These are phyloP conservation scores for Pachysandra terminalis DNA, from an alignment of 164 flowering plant species.

Conservation along the genomic window DNA sequence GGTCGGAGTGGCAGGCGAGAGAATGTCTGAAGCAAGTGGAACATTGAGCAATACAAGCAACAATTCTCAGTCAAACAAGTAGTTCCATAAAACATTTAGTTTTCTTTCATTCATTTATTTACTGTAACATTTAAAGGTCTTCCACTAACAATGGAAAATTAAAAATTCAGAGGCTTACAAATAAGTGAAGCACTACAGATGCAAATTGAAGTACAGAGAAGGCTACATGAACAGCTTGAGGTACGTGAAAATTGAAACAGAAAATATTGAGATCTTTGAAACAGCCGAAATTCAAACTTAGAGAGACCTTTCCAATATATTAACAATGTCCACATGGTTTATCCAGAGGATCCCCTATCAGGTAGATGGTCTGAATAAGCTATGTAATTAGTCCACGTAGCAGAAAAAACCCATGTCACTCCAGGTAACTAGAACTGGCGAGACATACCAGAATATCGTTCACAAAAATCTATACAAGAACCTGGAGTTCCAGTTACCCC, in stretches of 20 bases:
- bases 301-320: not conserved
- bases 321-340: too few relatives aligned
- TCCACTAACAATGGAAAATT: conserved; percentile 18
- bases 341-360: too few relatives aligned
- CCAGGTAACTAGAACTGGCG: too few relatives aligned
- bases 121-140: too few relatives aligned
- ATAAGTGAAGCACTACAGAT: conserved; percentile 82
- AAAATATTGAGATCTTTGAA: not conserved
- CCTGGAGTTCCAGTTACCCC: not conserved
- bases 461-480: too few relatives aligned
- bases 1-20: conserved; percentile 39
- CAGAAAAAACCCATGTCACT: too few relatives aligned
- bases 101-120: not conserved
- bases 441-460: not conserved
- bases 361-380: too few relatives aligned
- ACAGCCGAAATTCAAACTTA: not conserved
- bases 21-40: conserved; percentile 48
- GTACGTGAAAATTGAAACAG: conserved; percentile 29
- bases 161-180: conserved; percentile 51
- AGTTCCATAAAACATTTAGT: conserved; percentile 9
- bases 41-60: conserved; percentile 37
- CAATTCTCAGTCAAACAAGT: conserved; percentile 65
- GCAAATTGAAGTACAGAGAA: conserved; percentile 95
- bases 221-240: conserved; percentile 94
- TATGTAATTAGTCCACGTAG: too few relatives aligned